A percentile compares a stretch with the other conserved stretches of the same genome.
Evolutionary conservation across 768 basidiomycete species (phyloP).

Genomic region (Leccinum olivaceopallidum): DNA sequence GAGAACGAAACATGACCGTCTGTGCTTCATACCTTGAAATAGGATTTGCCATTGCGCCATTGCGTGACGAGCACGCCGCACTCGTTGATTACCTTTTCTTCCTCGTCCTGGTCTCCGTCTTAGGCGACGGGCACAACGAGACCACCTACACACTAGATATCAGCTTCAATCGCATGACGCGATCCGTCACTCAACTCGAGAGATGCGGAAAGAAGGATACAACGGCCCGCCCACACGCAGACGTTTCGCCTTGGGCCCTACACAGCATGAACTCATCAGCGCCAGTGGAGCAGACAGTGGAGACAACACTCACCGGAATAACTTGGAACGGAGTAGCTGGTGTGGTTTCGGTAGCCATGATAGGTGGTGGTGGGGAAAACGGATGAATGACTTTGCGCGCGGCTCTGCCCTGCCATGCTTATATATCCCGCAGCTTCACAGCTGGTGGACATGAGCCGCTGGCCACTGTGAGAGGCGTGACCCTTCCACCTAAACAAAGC

Average conservation of each 20-base stretch:
- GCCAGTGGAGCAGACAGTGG: too few species aligned
- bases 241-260: conserved; percentile 25
- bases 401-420: too few species aligned
- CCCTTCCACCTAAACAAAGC: too few species aligned
- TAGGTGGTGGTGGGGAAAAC: too few species aligned
- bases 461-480: too few species aligned
- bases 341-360: too few species aligned
- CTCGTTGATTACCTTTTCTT: conserved; percentile 37
- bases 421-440: too few species aligned
- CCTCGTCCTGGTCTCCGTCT: conserved; percentile 31
- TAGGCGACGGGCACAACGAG: conserved; percentile 53
- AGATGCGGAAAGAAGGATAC: conserved; percentile 60
- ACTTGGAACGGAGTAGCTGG: too few species aligned
- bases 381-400: too few species aligned
- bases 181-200: conserved; percentile 53
- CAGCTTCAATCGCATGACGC: conserved; percentile 54
- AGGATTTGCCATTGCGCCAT: conserved; percentile 67
- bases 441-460: too few species aligned
- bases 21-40: conserved; percentile 54
- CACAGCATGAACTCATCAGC: too few species aligned
- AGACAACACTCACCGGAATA: too few species aligned
- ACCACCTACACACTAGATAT: conserved; percentile 62
- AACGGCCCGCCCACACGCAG: conserved; percentile 59
- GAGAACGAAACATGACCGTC: neutral
- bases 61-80: conserved; percentile 75